phyloP scores from a whole-genome alignment of 164 flowering plant genomes.

The Stephania japonica region DNA sequence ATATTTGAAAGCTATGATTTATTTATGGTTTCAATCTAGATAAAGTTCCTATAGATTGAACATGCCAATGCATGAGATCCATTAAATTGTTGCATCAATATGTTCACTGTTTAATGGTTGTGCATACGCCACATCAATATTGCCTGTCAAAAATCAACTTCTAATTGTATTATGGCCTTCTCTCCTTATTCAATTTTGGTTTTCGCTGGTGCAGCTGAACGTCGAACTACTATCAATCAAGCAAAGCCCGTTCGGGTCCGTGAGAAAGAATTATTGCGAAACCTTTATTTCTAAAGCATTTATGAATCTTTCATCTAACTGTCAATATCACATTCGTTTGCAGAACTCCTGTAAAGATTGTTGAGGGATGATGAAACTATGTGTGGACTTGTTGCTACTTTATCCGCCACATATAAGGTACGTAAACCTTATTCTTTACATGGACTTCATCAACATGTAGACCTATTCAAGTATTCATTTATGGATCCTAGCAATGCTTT shows the following conservation, averaged over 20 bases:
- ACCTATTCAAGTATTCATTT: not conserved
- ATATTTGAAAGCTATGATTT: too few relatives aligned
- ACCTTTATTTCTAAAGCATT: not conserved
- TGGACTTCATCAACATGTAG: not conserved
- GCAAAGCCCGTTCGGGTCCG: slow-evolving; percentile 84
- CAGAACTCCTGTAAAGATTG: slow-evolving; percentile 54
- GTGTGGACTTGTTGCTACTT: not conserved
- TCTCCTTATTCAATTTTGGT: not conserved
- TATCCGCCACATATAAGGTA: not conserved
- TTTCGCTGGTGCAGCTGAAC: slow-evolving; percentile 49
- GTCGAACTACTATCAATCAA: slow-evolving; percentile 74
- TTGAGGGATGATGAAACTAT: slow-evolving; percentile 44
- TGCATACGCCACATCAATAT: too few relatives aligned
- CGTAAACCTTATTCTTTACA: too few relatives aligned
- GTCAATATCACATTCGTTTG: slow-evolving; percentile 12
- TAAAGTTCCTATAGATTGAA: too few relatives aligned
- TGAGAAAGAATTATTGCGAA: not conserved
- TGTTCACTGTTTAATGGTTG: too few relatives aligned
- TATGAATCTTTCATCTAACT: not conserved
- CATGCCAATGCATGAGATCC: too few relatives aligned
- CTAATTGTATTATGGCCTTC: too few relatives aligned
- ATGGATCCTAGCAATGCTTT: not conserved
- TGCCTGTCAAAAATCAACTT: too few relatives aligned
- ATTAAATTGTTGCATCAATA: too few relatives aligned
- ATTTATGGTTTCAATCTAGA: too few relatives aligned